Base-by-base conservation (phyloP, 768 basidiomycete species). In the Tulasnella sp. region DNA sequence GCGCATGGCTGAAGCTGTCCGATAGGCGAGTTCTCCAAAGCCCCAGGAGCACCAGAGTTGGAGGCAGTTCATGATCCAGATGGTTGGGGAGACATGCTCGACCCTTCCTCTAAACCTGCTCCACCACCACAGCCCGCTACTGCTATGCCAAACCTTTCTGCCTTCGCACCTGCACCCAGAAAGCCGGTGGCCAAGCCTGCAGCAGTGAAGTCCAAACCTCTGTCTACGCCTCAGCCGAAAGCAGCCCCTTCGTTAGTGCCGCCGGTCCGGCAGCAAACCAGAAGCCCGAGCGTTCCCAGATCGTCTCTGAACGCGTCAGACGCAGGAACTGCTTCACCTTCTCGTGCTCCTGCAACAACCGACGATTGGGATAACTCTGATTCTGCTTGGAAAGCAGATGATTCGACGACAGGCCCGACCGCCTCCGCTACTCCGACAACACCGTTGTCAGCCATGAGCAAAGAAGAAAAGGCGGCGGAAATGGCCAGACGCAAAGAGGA, bases 391-490 rank as follows among this genome's bases (percentile, higher is more conserved):
- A 83, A 80, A 31, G 79, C 77, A 79, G 82, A 42, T 24, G 83
- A 81, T 27, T 75, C 71, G 34, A 71, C 73, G 10, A 31, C 27
- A 38, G 38, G 42, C 24, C 27, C 74, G 44, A 71, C 68, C 24
- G 31, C 34, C 27, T 44, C 48, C 39, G 73, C 83, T n/a, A 78
- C 85, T 2, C 82, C 83, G 0, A 75, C 81, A 5, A 82, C 83
- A 36, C 86, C 87, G 78, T 85, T 89, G 38, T 85, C 84, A 1
- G 87, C 86, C 0, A 87, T 95, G 88, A 89, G 90, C 38, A 98
- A 96, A 84, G 97, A 98, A 85, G 96, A 97, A 82, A 97, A 94
- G 85, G 94, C 94, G 1, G 91, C 91, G n/a, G 95, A 98, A 87
- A 93, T 98, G 91, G 93, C 93, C 10, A 88, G 93, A 81, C 88